Evolutionary conservation across 2,329 filamentous ascomycete species (phyloP).

Genomic region (Colletotrichum ledebouriae): DNA sequence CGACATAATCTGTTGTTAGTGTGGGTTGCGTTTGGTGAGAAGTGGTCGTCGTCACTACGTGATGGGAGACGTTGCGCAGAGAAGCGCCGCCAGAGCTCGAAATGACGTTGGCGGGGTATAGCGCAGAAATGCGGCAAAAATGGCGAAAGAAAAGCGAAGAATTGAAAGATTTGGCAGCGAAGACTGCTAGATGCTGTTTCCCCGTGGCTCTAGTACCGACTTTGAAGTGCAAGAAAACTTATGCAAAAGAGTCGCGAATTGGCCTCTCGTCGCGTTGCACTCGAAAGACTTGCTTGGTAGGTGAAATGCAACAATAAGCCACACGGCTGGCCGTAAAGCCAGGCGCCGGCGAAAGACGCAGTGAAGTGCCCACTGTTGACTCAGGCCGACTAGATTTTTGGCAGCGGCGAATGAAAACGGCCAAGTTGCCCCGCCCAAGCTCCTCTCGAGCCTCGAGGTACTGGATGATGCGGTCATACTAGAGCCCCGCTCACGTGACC

Average conservation of each 20-base stretch:
- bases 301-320: not conserved
- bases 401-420: slow-evolving; percentile 37
- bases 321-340: no score
- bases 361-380: slow-evolving; percentile 24
- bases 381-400: slow-evolving; percentile 38
- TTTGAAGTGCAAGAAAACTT: not conserved
- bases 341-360: not conserved
- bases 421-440: slow-evolving; percentile 31
- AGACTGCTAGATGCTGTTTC: not conserved
- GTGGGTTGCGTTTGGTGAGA: not conserved
- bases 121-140: slow-evolving; percentile 15
- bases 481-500: slow-evolving; percentile 30
- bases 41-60: not conserved
- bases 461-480: slow-evolving; percentile 20
- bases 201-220: not conserved
- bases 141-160: not conserved
- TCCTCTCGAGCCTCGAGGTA: not conserved
- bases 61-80: slow-evolving; percentile 10
- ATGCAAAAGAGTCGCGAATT: not conserved
- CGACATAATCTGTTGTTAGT: slow-evolving; percentile 34
- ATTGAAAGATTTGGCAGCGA: not conserved
- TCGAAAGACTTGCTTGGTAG: slow-evolving; percentile 1
- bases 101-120: slow-evolving; percentile 41
- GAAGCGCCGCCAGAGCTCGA: slow-evolving; percentile 22
- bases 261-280: slow-evolving; percentile 21